phyloP scores from a whole-genome alignment of 1,139 yeast genomes.

The Debaryomyces nepalensis region DNA sequence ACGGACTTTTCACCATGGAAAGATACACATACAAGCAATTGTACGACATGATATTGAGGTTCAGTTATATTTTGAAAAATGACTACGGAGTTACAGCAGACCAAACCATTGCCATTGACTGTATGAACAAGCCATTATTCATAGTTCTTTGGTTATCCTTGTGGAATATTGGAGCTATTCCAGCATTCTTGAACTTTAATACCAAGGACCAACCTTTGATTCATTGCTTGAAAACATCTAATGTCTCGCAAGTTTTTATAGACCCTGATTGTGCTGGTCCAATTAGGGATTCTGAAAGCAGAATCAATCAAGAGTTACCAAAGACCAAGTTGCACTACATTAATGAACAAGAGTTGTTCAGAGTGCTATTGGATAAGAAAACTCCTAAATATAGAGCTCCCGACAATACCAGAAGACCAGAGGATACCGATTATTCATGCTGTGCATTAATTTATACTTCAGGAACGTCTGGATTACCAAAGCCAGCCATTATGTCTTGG shows the following conservation, averaged over 20 bases:
- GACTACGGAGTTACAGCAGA: constrained; percentile 68
- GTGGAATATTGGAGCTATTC: constrained; percentile 91
- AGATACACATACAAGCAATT: constrained; percentile 69
- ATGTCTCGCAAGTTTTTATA: constrained; percentile 67
- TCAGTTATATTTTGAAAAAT: constrained; percentile 65
- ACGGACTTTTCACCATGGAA: constrained; percentile 63
- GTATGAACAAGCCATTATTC: constrained; percentile 83
- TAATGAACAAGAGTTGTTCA: constrained; percentile 55
- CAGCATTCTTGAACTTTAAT: constrained; percentile 86
- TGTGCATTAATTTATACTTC: constrained; percentile 85
- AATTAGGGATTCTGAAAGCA: constrained; percentile 56
- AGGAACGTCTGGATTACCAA: constrained; percentile 95
- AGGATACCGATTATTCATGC: constrained; percentile 61
- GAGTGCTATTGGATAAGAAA: constrained; percentile 47
- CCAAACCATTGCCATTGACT: constrained; percentile 77
- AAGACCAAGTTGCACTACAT: constrained; percentile 54
- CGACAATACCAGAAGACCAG: constrained; percentile 59
- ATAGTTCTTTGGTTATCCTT: constrained; percentile 80
- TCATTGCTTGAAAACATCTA: constrained; percentile 77
- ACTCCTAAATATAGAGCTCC: constrained; percentile 59
- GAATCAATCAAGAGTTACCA: constrained; percentile 48
- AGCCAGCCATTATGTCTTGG: constrained; percentile 95
- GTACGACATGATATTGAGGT: constrained; percentile 64
- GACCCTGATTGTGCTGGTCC: constrained; percentile 71
- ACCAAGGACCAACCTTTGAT: constrained; percentile 72